Conservation (phyloP, 352 stramenopile species). For the Thraustochytrium striatum region DNA sequence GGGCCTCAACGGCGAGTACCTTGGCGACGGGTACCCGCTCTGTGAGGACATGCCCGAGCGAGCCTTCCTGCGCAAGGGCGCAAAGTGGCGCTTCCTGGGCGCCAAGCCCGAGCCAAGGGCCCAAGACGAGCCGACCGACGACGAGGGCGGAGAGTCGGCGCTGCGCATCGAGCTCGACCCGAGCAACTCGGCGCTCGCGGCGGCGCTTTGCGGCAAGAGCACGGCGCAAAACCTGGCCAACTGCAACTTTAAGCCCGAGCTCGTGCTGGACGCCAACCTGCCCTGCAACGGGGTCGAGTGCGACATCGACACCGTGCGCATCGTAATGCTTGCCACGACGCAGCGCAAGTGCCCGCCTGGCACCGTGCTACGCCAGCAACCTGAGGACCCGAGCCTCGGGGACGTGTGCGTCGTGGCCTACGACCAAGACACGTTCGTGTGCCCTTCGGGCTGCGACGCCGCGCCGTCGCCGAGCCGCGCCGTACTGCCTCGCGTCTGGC, state of each 20-base stretch:
- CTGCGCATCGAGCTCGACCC: conserved; percentile 48
- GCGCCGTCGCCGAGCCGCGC: neutral
- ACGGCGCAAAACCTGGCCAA: neutral
- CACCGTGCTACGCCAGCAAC: neutral
- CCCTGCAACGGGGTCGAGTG: conserved; percentile 56
- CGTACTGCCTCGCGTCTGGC: neutral
- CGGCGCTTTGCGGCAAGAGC: conserved; percentile 52
- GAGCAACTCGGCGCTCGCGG: conserved; percentile 53
- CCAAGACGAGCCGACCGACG: neutral
- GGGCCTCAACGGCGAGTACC: conserved; percentile 59
- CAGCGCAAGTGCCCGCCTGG: neutral
- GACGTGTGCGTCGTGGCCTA: neutral
- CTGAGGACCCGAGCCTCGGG: neutral
- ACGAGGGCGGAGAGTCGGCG: conserved; percentile 48
- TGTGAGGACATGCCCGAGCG: conserved; percentile 60
- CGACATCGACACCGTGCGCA: conserved; percentile 57
- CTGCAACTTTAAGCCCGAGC: conserved; percentile 55
- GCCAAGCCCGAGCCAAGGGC: neutral
- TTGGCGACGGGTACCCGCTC: conserved; percentile 63
- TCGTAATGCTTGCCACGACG: conserved; percentile 57
- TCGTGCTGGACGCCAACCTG: conserved; percentile 55
- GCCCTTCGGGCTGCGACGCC: neutral
- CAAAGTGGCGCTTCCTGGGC: conserved; percentile 55
- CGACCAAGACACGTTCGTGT: neutral
- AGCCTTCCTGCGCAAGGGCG: conserved; percentile 60